Conservation (phyloP, 345 rosid genomes). For the Excoecaria cochinchinensis region DNA sequence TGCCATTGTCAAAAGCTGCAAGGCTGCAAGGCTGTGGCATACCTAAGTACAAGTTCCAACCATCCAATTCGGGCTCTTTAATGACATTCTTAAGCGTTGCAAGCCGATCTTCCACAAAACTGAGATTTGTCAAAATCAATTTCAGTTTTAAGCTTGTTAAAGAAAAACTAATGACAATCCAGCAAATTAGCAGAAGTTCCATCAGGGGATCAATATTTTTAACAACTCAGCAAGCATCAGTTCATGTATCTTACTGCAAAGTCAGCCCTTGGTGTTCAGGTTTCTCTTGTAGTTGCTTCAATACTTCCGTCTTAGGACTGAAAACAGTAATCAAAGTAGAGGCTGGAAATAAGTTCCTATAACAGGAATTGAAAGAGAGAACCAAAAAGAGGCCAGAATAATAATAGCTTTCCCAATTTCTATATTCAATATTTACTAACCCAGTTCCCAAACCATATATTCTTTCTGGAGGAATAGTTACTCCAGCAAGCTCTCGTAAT, state of each 20-base stretch:
- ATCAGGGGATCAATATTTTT: background rate
- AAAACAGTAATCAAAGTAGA: background rate
- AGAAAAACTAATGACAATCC: background rate
- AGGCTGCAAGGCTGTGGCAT: slow-evolving; percentile 13
- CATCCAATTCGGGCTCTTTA: slow-evolving; percentile 75
- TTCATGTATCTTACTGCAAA: slow-evolving; percentile 50
- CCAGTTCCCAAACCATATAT: slow-evolving; percentile 78
- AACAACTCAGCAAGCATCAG: background rate
- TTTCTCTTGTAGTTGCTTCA: slow-evolving; percentile 71
- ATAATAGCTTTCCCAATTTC: background rate
- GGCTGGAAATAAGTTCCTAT: background rate
- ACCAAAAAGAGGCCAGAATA: background rate
- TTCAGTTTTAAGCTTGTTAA: slow-evolving; percentile 9
- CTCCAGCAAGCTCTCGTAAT: slow-evolving; percentile 66
- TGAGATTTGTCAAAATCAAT: slow-evolving; percentile 23
- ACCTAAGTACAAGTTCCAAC: slow-evolving; percentile 86
- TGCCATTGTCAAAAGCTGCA: background rate
- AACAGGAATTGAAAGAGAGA: background rate
- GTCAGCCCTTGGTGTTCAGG: slow-evolving; percentile 75
- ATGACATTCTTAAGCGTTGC: slow-evolving; percentile 89
- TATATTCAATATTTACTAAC: slow-evolving; percentile 39
- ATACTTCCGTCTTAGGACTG: slow-evolving; percentile 81
- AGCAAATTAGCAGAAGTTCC: background rate
- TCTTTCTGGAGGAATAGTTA: slow-evolving; percentile 70
- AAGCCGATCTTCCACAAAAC: slow-evolving; percentile 92